These are phyloP conservation scores for Megacollybia platyphylla DNA, from an alignment of 1,284 basidiomycete genomes.

Conservation along the genomic window DNA sequence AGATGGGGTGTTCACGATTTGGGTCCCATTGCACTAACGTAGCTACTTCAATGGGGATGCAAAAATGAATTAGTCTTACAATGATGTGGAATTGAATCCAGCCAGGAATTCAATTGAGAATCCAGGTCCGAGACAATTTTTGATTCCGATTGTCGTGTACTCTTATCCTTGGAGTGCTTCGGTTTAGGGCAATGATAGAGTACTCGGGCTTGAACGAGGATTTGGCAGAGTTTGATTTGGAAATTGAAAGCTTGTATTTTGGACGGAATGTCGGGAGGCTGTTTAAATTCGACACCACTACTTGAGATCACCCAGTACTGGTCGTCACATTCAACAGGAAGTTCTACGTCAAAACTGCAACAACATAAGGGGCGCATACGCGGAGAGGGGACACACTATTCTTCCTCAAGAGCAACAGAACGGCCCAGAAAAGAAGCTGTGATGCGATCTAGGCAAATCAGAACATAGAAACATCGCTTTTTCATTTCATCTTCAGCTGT, in stretches of 20 bases:
- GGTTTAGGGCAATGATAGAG: not conserved
- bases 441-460: no score
- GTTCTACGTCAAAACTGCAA: not conserved
- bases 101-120: not conserved
- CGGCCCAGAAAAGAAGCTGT: no score
- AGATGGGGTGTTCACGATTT: not conserved
- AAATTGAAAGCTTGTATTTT: not conserved
- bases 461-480: not conserved
- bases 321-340: not conserved
- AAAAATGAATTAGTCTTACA: not conserved
- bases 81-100: not conserved
- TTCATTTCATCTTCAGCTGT: slow-evolving; percentile 1
- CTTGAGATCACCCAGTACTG: not conserved
- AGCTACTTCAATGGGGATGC: not conserved
- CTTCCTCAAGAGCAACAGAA: no score
- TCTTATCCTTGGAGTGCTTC: not conserved
- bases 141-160: not conserved
- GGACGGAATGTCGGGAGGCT: not conserved
- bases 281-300: not conserved
- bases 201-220: not conserved
- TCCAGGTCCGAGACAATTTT: not conserved
- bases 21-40: not conserved
- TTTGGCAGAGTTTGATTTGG: not conserved
- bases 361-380: not conserved
- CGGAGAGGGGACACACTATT: not conserved